Evolutionary conservation across 345 rosid genomes (phyloP), one percentile per base, ranked within the genome.

Genomic region (Erucastrum elatum): DNA sequence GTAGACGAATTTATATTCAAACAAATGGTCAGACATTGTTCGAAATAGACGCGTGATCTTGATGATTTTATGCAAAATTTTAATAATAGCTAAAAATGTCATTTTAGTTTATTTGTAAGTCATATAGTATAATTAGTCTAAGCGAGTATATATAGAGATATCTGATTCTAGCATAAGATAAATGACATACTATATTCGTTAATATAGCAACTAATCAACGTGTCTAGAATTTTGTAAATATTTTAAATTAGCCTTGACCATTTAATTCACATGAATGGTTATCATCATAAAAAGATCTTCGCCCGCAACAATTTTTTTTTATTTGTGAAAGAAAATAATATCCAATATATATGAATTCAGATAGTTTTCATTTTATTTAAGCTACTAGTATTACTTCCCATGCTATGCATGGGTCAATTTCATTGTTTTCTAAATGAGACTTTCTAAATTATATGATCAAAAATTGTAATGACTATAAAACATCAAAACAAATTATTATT

Each of bases 281-380:
- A 31, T 64, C 51, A 64, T 64, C 71, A 65, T 34, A 15, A 73
- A 61, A 27, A 56, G 8, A 17, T 34, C 10, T 17, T 70, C 7
- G 51, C 61, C 4, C 9, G 10, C 63, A 34, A 17, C 15, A 2
- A 15, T 53, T 6, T 53, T 53, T n/a, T 53, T 53, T 44, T 21
- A 15, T 15, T 53, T 53, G 26, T 6, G 26, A 53, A 53, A 53
- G 21, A 8, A 73, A 25, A 89, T 25, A 55, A 7, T 10, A n/a
- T 26, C 30, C 55, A 46, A 9, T 25, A 68, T 10, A 34, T n/a
- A 62, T 13, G 4, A 46, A 15, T 16, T 53, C 26, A 69, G 2
- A 63, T 70, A 11, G 1, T 4, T 25, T 44, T 61, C 58, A 35
- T 8, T 70, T 21, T 5, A 46, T 11, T 21, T 15, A 64, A 49